A percentile compares a stretch with the other conserved stretches of the same genome.
These are phyloP conservation scores for Trametes villosa DNA, from an alignment of 768 basidiomycete genomes.

Conservation along the genomic window DNA sequence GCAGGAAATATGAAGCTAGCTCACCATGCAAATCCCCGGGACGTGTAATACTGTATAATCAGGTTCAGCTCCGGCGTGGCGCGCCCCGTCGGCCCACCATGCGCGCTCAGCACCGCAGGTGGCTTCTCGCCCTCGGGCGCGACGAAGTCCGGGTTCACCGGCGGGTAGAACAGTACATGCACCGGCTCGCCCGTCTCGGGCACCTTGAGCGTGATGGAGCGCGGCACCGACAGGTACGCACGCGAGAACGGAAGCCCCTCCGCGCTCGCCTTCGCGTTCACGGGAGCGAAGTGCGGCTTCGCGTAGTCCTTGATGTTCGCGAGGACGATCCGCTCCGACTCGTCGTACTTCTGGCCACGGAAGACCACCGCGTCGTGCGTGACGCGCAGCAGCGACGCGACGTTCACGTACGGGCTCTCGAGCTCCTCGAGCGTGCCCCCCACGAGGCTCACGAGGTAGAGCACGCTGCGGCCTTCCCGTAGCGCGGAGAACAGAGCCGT, in stretches of 20 bases:
- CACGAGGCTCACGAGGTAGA: slow-evolving; percentile 39
- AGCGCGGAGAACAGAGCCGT: slow-evolving; percentile 38
- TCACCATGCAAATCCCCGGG: slow-evolving; percentile 75
- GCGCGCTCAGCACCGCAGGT: slow-evolving; percentile 65
- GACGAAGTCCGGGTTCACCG: slow-evolving; percentile 66
- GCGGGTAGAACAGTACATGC: slow-evolving; percentile 71
- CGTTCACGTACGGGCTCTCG: slow-evolving; percentile 47
- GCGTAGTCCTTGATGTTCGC: slow-evolving; percentile 35
- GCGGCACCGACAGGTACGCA: slow-evolving; percentile 51
- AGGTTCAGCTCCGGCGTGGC: slow-evolving; percentile 53
- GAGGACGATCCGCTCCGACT: slow-evolving; percentile 41
- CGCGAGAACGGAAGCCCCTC: slow-evolving; percentile 29
- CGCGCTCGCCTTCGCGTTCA: slow-evolving; percentile 32
- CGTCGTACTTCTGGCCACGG: slow-evolving; percentile 47
- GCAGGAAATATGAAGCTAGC: slow-evolving; percentile 10
- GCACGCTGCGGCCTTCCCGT: slow-evolving; percentile 38
- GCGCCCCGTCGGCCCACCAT: slow-evolving; percentile 72
- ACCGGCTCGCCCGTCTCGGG: slow-evolving; percentile 45
- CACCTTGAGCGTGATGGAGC: slow-evolving; percentile 47
- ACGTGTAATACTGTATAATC: slow-evolving; percentile 68
- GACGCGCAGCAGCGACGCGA: slow-evolving; percentile 42
- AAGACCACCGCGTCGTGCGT: slow-evolving; percentile 45
- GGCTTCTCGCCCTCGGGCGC: slow-evolving; percentile 58
- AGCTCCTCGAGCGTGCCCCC: slow-evolving; percentile 37
- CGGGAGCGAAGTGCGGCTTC: slow-evolving; percentile 29